These are phyloP conservation scores for Russula vinacea DNA, from an alignment of 768 basidiomycete genomes.

Conservation along the genomic window DNA sequence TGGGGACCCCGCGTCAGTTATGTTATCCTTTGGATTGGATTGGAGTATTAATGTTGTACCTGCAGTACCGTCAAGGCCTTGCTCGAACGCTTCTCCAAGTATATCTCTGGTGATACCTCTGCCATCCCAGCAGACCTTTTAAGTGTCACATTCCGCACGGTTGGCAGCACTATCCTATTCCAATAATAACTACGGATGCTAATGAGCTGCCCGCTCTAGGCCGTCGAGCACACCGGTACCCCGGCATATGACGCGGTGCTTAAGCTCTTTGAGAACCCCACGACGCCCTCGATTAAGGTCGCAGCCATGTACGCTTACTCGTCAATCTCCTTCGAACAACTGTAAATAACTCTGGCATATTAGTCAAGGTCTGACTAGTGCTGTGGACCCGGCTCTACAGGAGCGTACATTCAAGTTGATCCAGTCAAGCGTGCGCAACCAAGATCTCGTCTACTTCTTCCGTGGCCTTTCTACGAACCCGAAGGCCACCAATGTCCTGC, in stretches of 20 bases:
- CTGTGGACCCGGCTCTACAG: conserved; percentile 55
- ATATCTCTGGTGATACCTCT: conserved; percentile 68
- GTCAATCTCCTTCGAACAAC: background rate
- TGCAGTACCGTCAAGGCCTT: conserved; percentile 73
- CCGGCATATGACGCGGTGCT: conserved; percentile 72
- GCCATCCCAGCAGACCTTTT: conserved; percentile 80
- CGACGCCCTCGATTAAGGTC: conserved; percentile 68
- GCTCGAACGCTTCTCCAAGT: conserved; percentile 63
- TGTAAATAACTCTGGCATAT: background rate
- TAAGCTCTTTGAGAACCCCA: conserved; percentile 64
- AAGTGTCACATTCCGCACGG: conserved; percentile 49
- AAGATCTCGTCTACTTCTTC: conserved; percentile 67
- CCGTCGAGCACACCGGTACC: conserved; percentile 69
- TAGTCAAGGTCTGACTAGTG: conserved; percentile 63
- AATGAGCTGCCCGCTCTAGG: conserved; percentile 40
- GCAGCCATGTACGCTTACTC: conserved; percentile 57
- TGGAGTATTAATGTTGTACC: conserved; percentile 26
- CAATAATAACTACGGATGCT: background rate
- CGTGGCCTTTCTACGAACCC: conserved; percentile 55
- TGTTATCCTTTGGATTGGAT: background rate
- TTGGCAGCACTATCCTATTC: conserved; percentile 35
- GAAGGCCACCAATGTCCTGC: conserved; percentile 50
- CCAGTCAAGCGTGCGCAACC: conserved; percentile 49
- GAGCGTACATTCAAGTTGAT: conserved; percentile 63
- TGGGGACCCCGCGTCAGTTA: conserved; percentile 42